phyloP scores from a whole-genome alignment of 805 yeast genomes.

The Pichia sporocuriosa region DNA sequence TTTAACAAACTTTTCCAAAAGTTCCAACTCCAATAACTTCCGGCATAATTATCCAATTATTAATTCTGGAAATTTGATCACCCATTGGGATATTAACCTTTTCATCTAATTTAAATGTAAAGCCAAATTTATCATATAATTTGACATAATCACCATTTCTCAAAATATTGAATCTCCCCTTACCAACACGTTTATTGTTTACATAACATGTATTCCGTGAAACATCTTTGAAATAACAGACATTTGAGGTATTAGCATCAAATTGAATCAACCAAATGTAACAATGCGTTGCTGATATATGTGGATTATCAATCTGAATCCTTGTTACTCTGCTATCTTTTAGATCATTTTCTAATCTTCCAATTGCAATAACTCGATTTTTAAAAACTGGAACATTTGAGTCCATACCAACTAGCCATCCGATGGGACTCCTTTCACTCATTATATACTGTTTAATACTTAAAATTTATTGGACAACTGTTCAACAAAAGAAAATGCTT shows the following conservation, averaged over 20 bases:
- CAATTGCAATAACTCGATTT: constrained; percentile 35
- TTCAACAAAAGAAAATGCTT: too few relatives aligned
- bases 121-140: constrained; percentile 28
- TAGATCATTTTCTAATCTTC: constrained; percentile 29
- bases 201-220: constrained; percentile 47
- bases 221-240: constrained; percentile 43
- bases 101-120: constrained; percentile 10
- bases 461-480: too few relatives aligned
- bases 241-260: constrained; percentile 39
- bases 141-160: constrained; percentile 33
- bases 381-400: constrained; percentile 16
- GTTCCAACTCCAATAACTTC: constrained; percentile 48
- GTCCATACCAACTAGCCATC: background rate
- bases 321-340: constrained; percentile 19
- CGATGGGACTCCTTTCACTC: background rate
- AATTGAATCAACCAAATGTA: constrained; percentile 33
- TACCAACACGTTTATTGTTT: constrained; percentile 29
- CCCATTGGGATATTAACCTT: constrained; percentile 10
- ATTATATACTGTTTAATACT: too few relatives aligned
- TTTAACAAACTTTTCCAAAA: constrained; percentile 56
- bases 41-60: constrained; percentile 37
- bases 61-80: constrained; percentile 12
- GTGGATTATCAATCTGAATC: constrained; percentile 14
- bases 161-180: constrained; percentile 29
- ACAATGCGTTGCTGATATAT: constrained; percentile 43